phyloP scores from a whole-genome alignment of 106 monocot species.

The Agapanthus africanus region DNA sequence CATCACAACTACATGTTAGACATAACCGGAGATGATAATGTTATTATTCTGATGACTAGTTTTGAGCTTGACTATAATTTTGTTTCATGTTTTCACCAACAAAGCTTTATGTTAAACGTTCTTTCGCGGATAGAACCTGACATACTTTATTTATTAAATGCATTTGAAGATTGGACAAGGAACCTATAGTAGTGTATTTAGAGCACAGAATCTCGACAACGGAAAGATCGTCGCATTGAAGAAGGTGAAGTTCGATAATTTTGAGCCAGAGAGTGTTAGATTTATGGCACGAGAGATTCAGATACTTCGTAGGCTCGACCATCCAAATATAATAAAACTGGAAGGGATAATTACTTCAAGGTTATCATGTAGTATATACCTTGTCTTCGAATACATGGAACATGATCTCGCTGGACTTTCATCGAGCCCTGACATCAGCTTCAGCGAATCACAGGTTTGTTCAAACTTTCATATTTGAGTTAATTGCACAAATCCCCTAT shows the following conservation, averaged over 20 bases:
- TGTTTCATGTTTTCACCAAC: too few species aligned
- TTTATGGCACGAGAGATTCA: constrained; percentile 79
- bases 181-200: constrained; percentile 74
- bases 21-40: too few species aligned
- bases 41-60: too few species aligned
- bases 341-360: constrained; percentile 62
- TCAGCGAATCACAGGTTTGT: constrained; percentile 63
- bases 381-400: constrained; percentile 80
- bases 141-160: not conserved
- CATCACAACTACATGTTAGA: too few species aligned
- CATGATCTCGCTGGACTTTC: constrained; percentile 70
- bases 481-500: too few species aligned
- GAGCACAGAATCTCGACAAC: constrained; percentile 52
- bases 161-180: constrained; percentile 67
- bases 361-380: constrained; percentile 59
- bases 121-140: too few species aligned
- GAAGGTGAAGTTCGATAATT: constrained; percentile 74
- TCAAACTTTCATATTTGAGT: not conserved
- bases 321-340: constrained; percentile 67
- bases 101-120: too few species aligned
- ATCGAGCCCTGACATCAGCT: constrained; percentile 54
- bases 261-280: constrained; percentile 68
- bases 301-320: constrained; percentile 59
- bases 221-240: constrained; percentile 70
- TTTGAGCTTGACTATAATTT: too few species aligned